A percentile compares a stretch with the other conserved stretches of the same genome.
Evolutionary conservation across 2,329 filamentous ascomycete genomes (phyloP).

Genomic region (Tolypocladium ovalisporum): DNA sequence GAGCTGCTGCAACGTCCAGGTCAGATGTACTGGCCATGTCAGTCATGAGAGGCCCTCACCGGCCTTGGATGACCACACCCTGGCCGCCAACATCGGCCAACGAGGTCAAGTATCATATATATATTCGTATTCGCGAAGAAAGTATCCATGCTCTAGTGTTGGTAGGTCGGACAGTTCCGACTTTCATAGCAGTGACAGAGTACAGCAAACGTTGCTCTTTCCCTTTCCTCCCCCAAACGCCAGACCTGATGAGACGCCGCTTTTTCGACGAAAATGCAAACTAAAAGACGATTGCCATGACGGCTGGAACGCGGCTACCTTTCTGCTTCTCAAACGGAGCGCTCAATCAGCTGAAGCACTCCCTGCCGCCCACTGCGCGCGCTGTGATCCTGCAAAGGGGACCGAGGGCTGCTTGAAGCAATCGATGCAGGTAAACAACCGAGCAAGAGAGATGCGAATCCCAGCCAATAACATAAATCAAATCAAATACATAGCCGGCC

Average conservation of each 20-base stretch:
- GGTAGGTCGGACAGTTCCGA: slow-evolving; percentile 8
- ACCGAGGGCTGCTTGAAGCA: not conserved
- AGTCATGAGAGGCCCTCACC: not conserved
- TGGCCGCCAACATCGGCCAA: not conserved
- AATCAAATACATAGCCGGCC: not conserved
- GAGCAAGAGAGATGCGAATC: not conserved
- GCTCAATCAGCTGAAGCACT: not conserved
- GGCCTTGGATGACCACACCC: not conserved
- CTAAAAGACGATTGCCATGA: not conserved
- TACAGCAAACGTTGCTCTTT: slow-evolving; percentile 20
- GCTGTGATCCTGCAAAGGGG: not conserved
- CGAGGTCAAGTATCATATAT: not conserved
- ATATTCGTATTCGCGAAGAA: not conserved
- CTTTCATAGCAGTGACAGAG: slow-evolving; percentile 9
- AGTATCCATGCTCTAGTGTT: slow-evolving; percentile 7
- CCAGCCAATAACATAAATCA: not conserved
- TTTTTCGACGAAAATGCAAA: slow-evolving; percentile 6
- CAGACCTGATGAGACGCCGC: slow-evolving; percentile 16
- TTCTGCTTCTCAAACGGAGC: not conserved
- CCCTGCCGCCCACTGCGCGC: not conserved
- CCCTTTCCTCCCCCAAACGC: slow-evolving; percentile 19
- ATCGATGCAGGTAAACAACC: not conserved
- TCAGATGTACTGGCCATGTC: not conserved
- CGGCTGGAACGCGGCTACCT: not conserved
- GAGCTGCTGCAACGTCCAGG: not conserved